A percentile compares a stretch with the other conserved stretches of the same genome.
Conservation (phyloP, 257 asterid genomes). For the Gentiana straminea region DNA sequence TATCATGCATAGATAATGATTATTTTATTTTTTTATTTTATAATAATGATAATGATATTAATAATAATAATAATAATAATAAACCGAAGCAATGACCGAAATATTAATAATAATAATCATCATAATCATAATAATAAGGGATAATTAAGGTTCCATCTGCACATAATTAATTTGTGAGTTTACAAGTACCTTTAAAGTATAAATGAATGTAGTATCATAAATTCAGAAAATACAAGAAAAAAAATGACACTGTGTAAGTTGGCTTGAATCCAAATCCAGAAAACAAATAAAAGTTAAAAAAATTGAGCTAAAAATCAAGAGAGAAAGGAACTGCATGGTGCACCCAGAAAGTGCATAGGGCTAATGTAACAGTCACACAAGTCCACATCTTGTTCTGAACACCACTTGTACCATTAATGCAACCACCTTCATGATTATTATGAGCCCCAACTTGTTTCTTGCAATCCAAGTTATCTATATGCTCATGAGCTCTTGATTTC, state of each 20-base stretch:
- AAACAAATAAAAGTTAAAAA: not conserved
- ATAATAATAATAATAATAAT: too few species aligned
- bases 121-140: too few species aligned
- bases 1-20: too few species aligned
- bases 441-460: constrained; percentile 4
- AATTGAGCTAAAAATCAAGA: constrained; percentile 4
- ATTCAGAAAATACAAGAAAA: not conserved
- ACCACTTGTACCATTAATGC: constrained; percentile 1
- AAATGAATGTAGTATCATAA: not conserved
- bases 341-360: constrained; percentile 27
- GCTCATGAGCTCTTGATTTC: not conserved
- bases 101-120: too few species aligned
- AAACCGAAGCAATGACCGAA: too few species aligned
- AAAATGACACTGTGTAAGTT: constrained; percentile 5
- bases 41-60: too few species aligned
- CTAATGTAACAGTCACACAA: constrained; percentile 21
- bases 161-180: constrained; percentile 8
- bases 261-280: constrained; percentile 5
- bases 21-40: too few species aligned
- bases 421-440: not conserved
- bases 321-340: constrained; percentile 16
- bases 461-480: constrained; percentile 2
- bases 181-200: constrained; percentile 2
- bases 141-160: not conserved
- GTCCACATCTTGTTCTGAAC: constrained; percentile 19